These are phyloP conservation scores for Penicillium sp. DNA, from an alignment of 2,329 filamentous ascomycete species.

Conservation along the genomic window DNA sequence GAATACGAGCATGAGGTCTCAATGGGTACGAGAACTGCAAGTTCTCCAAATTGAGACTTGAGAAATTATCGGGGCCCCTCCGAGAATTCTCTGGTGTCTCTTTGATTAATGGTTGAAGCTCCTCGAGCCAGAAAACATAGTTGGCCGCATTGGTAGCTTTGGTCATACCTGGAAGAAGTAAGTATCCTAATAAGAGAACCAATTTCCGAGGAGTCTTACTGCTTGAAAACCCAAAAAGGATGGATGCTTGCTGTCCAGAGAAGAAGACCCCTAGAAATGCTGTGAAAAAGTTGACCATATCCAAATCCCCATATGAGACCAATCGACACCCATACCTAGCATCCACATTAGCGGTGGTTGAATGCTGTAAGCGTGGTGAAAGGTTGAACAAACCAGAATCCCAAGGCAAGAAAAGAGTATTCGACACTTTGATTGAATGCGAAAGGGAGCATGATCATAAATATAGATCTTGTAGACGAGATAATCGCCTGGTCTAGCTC, in stretches of 20 bases:
- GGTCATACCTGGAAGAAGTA: neutral
- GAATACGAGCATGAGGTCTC: conserved; percentile 28
- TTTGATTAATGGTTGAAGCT: conserved; percentile 47
- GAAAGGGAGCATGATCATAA: conserved; percentile 50
- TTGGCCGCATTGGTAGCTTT: neutral
- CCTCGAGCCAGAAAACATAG: conserved; percentile 51
- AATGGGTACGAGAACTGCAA: conserved; percentile 46
- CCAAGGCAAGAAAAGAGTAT: conserved; percentile 65
- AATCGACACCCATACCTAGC: conserved; percentile 63
- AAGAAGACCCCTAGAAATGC: conserved; percentile 50
- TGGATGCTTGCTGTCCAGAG: conserved; percentile 32
- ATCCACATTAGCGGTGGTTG: conserved; percentile 20
- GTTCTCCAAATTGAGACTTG: conserved; percentile 48
- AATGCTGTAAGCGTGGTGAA: conserved; percentile 24
- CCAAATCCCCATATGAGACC: conserved; percentile 54
- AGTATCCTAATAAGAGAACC: too few species aligned
- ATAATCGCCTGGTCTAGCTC: conserved; percentile 26
- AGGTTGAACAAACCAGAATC: conserved; percentile 57
- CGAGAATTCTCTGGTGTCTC: conserved; percentile 50
- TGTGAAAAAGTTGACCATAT: conserved; percentile 43
- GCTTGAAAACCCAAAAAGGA: conserved; percentile 37
- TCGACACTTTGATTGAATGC: conserved; percentile 70
- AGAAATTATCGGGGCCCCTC: conserved; percentile 27
- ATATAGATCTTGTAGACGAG: conserved; percentile 24
- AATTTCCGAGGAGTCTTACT: conserved; percentile 39